Evolutionary conservation across 2,329 filamentous ascomycete genomes (phyloP).

Genomic region (Colletotrichum melonis): DNA sequence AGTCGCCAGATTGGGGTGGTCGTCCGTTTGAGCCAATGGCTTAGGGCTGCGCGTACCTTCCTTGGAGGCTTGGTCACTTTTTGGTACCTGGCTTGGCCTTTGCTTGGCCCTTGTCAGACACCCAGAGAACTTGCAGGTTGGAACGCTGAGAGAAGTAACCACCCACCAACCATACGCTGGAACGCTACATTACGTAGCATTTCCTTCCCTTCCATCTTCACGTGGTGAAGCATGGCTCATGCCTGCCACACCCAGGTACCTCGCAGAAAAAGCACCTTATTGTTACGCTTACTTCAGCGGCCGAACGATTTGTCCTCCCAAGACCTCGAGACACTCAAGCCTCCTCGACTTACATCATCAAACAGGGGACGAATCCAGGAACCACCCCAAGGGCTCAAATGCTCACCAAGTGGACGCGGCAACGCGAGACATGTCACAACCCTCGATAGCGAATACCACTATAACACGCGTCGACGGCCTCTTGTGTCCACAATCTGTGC

Average conservation of each 20-base stretch:
- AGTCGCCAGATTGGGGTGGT: slow-evolving; percentile 33
- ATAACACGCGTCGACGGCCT: background rate
- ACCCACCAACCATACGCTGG: background rate
- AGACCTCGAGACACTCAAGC: background rate
- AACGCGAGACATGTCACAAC: slow-evolving; percentile 9
- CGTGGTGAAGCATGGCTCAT: slow-evolving; percentile 20
- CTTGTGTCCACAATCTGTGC: background rate
- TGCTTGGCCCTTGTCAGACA: background rate
- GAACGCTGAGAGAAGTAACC: too few relatives aligned
- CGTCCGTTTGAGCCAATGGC: slow-evolving; percentile 22
- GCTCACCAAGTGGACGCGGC: background rate
- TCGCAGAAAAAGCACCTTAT: background rate
- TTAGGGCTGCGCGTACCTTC: slow-evolving; percentile 23
- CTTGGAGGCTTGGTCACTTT: background rate
- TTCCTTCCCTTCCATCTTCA: background rate
- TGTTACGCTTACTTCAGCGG: slow-evolving; percentile 21
- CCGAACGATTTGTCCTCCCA: background rate
- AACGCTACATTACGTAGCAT: background rate
- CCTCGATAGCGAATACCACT: background rate
- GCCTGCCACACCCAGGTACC: background rate
- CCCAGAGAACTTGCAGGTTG: background rate
- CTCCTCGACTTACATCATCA: slow-evolving; percentile 19
- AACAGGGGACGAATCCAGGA: slow-evolving; percentile 2
- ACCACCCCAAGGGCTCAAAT: background rate
- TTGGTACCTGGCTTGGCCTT: slow-evolving; percentile 21